phyloP scores from a whole-genome alignment of 2,329 filamentous ascomycete species.

The Myotisia sp. region DNA sequence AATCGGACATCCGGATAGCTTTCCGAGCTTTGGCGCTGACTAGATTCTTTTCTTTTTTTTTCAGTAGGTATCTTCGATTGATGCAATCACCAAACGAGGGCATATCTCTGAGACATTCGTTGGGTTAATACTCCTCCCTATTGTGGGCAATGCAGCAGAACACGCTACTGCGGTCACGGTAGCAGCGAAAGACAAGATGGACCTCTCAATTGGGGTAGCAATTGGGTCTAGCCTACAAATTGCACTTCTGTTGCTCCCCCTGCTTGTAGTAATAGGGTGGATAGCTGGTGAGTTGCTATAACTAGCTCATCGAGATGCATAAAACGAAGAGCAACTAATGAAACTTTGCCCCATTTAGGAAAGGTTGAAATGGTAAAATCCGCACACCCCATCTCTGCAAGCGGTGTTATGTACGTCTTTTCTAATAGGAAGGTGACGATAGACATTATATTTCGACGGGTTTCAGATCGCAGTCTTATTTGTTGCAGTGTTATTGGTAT shows the following conservation, averaged over 20 bases:
- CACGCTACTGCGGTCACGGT: conserved; percentile 50
- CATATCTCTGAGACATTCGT: conserved; percentile 46
- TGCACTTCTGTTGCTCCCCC: conserved; percentile 46
- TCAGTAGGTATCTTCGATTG: conserved; percentile 10
- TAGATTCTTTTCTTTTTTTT: no score
- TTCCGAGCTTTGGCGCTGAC: not conserved
- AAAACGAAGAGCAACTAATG: not conserved
- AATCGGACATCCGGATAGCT: not conserved
- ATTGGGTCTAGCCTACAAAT: conserved; percentile 55
- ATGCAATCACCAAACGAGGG: conserved; percentile 36
- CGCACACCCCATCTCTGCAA: no score
- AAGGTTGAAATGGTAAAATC: conserved; percentile 41
- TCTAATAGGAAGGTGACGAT: no score
- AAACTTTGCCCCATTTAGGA: conserved; percentile 16
- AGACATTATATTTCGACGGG: conserved; percentile 52
- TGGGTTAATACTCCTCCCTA: conserved; percentile 49
- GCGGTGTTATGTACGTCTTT: no score
- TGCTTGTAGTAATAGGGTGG: conserved; percentile 49
- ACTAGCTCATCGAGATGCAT: not conserved
- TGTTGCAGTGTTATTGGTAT: conserved; percentile 35
- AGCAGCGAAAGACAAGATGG: conserved; percentile 54
- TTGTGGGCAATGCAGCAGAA: conserved; percentile 53
- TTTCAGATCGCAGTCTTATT: conserved; percentile 53
- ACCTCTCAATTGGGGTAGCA: conserved; percentile 51
- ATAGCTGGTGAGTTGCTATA: conserved; percentile 30